Base-by-base conservation (phyloP, 1,139 yeast genomes). In the Taiozyma sp. region DNA sequence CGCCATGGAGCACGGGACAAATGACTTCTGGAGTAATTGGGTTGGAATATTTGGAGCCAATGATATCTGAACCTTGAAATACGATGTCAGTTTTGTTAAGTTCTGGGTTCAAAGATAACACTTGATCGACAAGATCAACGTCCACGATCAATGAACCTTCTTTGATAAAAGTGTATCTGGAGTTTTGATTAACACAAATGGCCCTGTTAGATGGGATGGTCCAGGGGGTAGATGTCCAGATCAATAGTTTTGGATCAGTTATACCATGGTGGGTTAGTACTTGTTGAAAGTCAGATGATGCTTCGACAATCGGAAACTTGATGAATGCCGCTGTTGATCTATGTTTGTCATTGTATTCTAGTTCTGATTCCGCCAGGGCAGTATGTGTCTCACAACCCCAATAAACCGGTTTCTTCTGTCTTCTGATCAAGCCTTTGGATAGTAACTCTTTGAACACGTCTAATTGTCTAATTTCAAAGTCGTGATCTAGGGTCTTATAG, bases 151-250 rank as follows among this genome's bases (percentile, higher is more conserved):
- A 54, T 4, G 57, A 56, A 0, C 65, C 59, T 19, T 73, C 66
- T 23, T 73, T 70, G 13, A 80, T 57, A n/a, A 82, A 56, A 0
- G 84, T 79, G 65, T 93, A 93, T 0, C 67, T 66, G 54, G 88
- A 70, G 1, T 75, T 71, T 30, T 79, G 69, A 62, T 89, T 82
- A 43, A 87, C 76, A 47, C 96, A 87, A 48, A 93, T 81, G 0
- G 98, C 98, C 56, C 78, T 76, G 64, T 95, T 93, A 0, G 96
- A 86, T 3, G 90, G 88, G 39, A 95, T 73, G 0, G 99, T 95
- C 99, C 99, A 93, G 0, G 99, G 98, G 1, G 99, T 93, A 1
- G 97, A 91, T 0, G 99, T 93, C 99, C 99, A 93, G 51, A 93
- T 89, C 55, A 87, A 30, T 3, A 51, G 19, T 64, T 59, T 44